These are phyloP conservation scores for Excoecaria agallocha DNA, from an alignment of 345 rosid genomes.

Conservation along the genomic window DNA sequence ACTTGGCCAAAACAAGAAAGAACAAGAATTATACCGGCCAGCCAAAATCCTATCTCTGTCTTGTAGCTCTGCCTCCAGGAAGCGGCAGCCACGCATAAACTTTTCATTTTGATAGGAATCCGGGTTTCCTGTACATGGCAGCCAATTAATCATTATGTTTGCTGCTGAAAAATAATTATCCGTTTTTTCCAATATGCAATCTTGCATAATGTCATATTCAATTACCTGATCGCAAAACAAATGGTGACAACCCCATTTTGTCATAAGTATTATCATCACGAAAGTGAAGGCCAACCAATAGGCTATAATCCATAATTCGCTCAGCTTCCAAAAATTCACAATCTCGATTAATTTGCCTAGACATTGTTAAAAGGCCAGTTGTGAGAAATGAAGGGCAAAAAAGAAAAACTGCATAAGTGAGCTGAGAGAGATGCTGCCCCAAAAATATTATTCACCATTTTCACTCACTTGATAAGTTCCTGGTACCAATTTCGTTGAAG, in stretches of 20 bases:
- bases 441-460: not conserved
- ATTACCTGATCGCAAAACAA: conserved; percentile 78
- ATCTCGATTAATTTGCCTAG: conserved; percentile 84
- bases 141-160: conserved; percentile 3
- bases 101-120: conserved; percentile 83
- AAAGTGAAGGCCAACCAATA: conserved; percentile 90
- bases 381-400: not conserved
- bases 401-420: not conserved
- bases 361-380: conserved; percentile 2
- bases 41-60: conserved; percentile 80
- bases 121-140: conserved; percentile 48
- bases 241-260: conserved; percentile 92
- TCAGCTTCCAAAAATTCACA: conserved; percentile 94
- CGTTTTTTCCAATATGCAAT: not conserved
- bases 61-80: conserved; percentile 90
- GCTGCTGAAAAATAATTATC: not conserved
- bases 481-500: conserved; percentile 80
- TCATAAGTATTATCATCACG: conserved; percentile 80
- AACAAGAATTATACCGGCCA: conserved; percentile 57
- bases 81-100: conserved; percentile 87
- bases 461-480: conserved; percentile 75
- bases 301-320: conserved; percentile 96
- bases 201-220: not conserved
- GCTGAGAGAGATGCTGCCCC: not conserved
- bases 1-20: not conserved